These are phyloP conservation scores for Aspergillus nidulans DNA, from an alignment of 495 filamentous ascomycete species.

Conservation along the genomic window DNA sequence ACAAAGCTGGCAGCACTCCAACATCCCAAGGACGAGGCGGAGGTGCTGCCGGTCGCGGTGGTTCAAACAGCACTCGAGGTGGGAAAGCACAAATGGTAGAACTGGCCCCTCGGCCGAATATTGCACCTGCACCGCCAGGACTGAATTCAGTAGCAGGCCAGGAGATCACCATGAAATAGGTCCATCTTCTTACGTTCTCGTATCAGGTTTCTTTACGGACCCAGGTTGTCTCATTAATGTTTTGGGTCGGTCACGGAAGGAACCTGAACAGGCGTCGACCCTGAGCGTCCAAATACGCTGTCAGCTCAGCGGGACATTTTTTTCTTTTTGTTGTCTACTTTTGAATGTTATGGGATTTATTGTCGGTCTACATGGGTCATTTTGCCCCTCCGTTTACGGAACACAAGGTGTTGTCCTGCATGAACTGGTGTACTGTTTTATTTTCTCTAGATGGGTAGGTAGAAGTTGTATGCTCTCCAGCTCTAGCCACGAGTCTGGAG, in stretches of 20 bases:
- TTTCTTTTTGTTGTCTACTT: background rate
- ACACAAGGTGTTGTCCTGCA: background rate
- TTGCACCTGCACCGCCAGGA: slow-evolving; percentile 23
- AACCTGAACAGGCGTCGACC: background rate
- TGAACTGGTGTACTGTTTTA: slow-evolving; percentile 2
- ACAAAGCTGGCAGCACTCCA: slow-evolving; percentile 52
- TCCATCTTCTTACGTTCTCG: background rate
- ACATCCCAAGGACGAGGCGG: slow-evolving; percentile 31
- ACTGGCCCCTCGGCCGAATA: slow-evolving; percentile 23
- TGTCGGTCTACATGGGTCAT: background rate
- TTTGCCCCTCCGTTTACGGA: slow-evolving; percentile 2
- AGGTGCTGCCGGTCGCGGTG: slow-evolving; percentile 27
- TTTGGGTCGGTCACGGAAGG: background rate
- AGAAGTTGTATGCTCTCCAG: background rate
- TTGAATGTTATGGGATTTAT: background rate
- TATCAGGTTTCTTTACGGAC: background rate
- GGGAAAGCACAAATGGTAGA: slow-evolving; percentile 32
- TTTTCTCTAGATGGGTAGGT: background rate
- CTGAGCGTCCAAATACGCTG: background rate
- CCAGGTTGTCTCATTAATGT: background rate
- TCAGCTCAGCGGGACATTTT: background rate
- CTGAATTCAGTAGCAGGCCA: slow-evolving; percentile 27
- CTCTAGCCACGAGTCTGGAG: background rate
- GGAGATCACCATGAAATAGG: slow-evolving; percentile 29
- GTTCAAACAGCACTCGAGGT: slow-evolving; percentile 27